Evolutionary conservation across 2,329 filamentous ascomycete genomes (phyloP).

Genomic region (Scedosporium apiospermum): DNA sequence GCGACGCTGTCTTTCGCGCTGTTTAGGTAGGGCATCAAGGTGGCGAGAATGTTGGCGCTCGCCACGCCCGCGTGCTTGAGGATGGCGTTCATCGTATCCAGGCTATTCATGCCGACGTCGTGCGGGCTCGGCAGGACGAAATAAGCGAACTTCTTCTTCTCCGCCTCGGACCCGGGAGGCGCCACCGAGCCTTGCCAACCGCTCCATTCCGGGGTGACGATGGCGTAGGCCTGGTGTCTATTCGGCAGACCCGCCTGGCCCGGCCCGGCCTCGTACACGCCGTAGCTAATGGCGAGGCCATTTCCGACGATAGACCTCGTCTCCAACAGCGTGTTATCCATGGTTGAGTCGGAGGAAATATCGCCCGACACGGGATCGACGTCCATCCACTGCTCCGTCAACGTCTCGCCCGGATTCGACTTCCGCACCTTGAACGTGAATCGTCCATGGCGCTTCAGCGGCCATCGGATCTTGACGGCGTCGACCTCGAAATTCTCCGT

Average conservation of each 20-base stretch:
- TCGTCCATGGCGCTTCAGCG: slow-evolving; percentile 32
- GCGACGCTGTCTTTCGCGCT: slow-evolving; percentile 16
- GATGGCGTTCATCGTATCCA: slow-evolving; percentile 29
- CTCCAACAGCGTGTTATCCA: slow-evolving; percentile 20
- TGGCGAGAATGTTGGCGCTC: slow-evolving; percentile 12
- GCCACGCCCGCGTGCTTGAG: slow-evolving; percentile 25
- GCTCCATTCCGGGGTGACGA: slow-evolving; percentile 30
- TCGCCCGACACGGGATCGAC: slow-evolving; percentile 36
- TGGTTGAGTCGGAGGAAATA: slow-evolving; percentile 27
- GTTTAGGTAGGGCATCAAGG: slow-evolving; percentile 12
- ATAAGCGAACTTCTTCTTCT: slow-evolving; percentile 28
- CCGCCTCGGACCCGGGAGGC: slow-evolving; percentile 25
- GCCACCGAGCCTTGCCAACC: slow-evolving; percentile 33
- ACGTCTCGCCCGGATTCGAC: slow-evolving; percentile 20
- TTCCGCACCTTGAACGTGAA: slow-evolving; percentile 32
- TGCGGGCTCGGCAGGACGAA: slow-evolving; percentile 36
- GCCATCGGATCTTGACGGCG: slow-evolving; percentile 25
- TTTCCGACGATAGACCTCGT: slow-evolving; percentile 21
- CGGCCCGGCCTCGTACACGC: slow-evolving; percentile 37
- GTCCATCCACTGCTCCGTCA: slow-evolving; percentile 32
- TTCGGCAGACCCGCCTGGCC: slow-evolving; percentile 31
- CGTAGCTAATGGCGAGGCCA: slow-evolving; percentile 31
- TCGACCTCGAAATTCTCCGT: slow-evolving; percentile 35
- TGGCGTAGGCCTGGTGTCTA: slow-evolving; percentile 34
- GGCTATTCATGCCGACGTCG: slow-evolving; percentile 42